Base-by-base conservation (phyloP, 805 yeast species). In the Torulaspora franciscae region DNA sequence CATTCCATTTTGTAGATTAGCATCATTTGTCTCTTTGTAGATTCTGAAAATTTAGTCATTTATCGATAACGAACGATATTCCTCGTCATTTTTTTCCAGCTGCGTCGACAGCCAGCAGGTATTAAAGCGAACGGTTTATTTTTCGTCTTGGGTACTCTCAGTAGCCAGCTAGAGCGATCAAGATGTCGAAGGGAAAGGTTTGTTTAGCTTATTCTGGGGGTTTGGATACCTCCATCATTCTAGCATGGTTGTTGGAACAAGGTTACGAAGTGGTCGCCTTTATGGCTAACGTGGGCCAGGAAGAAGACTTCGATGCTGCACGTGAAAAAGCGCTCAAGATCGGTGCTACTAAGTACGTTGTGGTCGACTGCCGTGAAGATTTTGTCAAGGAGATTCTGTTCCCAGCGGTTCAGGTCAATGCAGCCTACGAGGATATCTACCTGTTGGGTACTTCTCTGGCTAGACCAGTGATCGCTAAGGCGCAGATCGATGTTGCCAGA, bases 161-260 rank as follows among this genome's bases (percentile, higher is more conserved):
- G 22, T 5, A 19, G 22, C 5, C 5, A 5, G 22, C 22, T 5
- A 19, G 22, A 19, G 22, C 22, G 22, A 38, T 17, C 15, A 50
- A 24, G 61, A 90, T 90, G 97, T 83, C 95, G 41, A 91, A 93
- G 72, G 99, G 99, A 66, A 91, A 91, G 75, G 99, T 93, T 69
- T 93, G 99, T 79, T 80, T 93, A 68, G 99, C 99, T 45, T 93
- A 93, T 76, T 93, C 98, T 41, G 99, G 99, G 62, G 99, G 99
- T 75, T 79, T 93, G 62, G 99, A 93, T 67, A 93, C 99, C 77
- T 90, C 97, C 23, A 85, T 93, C 51, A 93, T 93, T 62, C 81
- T 93, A 57, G 99, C 99, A 38, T 93, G 99, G 99, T 80, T 93
- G 68, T 77, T 93, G 56, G 99, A 93, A 70, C 80, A 93, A 73